Evolutionary conservation across 352 stramenopile genomes (phyloP), one percentile per base, ranked within the genome.

Genomic region (Globisporangium cederbergense): DNA sequence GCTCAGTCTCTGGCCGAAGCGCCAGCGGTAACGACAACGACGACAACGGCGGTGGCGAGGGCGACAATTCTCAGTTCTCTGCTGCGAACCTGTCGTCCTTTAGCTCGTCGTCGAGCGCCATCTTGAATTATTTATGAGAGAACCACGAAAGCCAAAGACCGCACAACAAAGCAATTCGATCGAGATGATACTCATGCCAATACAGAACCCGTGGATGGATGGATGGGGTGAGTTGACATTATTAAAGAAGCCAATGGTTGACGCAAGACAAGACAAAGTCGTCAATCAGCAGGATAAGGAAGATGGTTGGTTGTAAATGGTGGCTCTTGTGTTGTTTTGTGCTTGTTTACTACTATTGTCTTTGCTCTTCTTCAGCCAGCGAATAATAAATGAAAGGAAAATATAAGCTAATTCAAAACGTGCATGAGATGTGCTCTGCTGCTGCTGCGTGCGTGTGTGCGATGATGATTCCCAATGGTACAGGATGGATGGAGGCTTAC

Each of bases 41-140:
- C 8, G 34, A 56, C 62, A 54, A 56, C 42, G 57, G 72, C 63
- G 47, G 58, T 68, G 11, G 61, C 60, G 22, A 55, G 72, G 16
- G 47, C 54, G 51, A 20, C 28, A 57, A 25, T 42, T n/a, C 13
- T 53, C 62, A 51, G 14, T 54, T n/a, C 16, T 58, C 51, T 14
- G 40, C 51, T 6, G 28, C n/a, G 34, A 28, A 25, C 18, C 2
- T 38, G 51, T 46, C 52, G 52, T 45, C 52, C n/a, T 58, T 46
- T n/a, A 46, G 46, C 7, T n/a, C 43, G 20, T 61, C 63, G 36
- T 65, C 75, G 46, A 66, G 77, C 22, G 45, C 76, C 58, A 65
- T 83, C 68, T 76, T 88, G 78, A 86, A 78, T 74, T 87, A 86
- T 74, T 86, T 88, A 84, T 88, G 70, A 83, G 58, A 62, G 63